A percentile compares a stretch with the other conserved stretches of the same genome.
Evolutionary conservation across 1,284 basidiomycete species (phyloP).

Genomic region (Rhodotorula sp.): DNA sequence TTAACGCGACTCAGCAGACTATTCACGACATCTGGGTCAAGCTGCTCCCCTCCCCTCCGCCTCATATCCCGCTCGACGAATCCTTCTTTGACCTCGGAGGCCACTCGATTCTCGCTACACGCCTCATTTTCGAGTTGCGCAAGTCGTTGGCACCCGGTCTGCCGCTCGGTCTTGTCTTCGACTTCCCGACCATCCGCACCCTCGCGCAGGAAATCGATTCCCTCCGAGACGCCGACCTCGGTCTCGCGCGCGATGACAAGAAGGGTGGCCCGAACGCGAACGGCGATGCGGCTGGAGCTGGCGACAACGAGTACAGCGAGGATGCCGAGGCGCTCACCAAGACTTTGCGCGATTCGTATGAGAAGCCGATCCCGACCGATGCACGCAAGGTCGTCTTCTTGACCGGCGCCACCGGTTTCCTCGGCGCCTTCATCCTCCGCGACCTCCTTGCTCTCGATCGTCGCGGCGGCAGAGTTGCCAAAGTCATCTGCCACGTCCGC

Average conservation of each 20-base stretch:
- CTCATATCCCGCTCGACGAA: slow-evolving; percentile 80
- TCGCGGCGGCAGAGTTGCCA: slow-evolving; percentile 63
- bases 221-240: slow-evolving; percentile 76
- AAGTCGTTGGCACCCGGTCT: slow-evolving; percentile 88
- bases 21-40: slow-evolving; percentile 79
- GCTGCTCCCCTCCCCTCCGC: slow-evolving; percentile 77
- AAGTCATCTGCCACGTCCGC: slow-evolving; percentile 89
- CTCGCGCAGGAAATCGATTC: slow-evolving; percentile 76
- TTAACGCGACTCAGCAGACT: slow-evolving; percentile 71
- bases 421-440: slow-evolving; percentile 86
- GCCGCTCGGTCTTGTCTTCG: slow-evolving; percentile 89
- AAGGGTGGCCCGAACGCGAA: slow-evolving; percentile 35
- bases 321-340: slow-evolving; percentile 70
- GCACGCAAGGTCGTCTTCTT: slow-evolving; percentile 69
- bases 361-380: slow-evolving; percentile 57
- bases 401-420: slow-evolving; percentile 95
- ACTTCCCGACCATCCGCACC: slow-evolving; percentile 80
- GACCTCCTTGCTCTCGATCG: slow-evolving; percentile 62
- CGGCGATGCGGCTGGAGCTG: slow-evolving; percentile 19
- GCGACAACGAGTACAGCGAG: slow-evolving; percentile 63
- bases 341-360: slow-evolving; percentile 63
- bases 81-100: slow-evolving; percentile 98
- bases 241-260: slow-evolving; percentile 55
- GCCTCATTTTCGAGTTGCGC: slow-evolving; percentile 94
- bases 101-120: slow-evolving; percentile 95